Evolutionary conservation across 2,329 filamentous ascomycete genomes (phyloP).

Genomic region (Neopestalotiopsis rosae): DNA sequence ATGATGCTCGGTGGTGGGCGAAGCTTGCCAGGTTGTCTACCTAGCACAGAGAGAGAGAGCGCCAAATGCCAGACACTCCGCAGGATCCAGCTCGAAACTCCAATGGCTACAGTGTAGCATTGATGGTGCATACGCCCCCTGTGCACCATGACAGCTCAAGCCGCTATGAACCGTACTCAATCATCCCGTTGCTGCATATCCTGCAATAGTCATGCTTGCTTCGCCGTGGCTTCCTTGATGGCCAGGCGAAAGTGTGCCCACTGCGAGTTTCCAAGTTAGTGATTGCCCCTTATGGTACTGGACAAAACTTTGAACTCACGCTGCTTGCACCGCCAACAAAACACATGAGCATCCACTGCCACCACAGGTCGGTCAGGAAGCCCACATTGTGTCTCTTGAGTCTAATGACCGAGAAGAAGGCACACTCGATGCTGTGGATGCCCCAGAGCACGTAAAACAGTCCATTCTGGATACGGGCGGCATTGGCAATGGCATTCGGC

Average conservation of each 20-base stretch:
- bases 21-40: too few species aligned
- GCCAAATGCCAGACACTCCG: too few species aligned
- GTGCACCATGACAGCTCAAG: too few species aligned
- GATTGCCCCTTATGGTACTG: background rate
- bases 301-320: background rate
- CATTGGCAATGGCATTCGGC: background rate
- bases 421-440: conserved; percentile 8
- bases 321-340: conserved; percentile 10
- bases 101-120: too few species aligned
- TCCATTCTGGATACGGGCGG: conserved; percentile 1
- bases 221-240: background rate
- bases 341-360: conserved; percentile 14
- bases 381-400: conserved; percentile 11
- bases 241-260: background rate
- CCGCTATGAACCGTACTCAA: too few species aligned
- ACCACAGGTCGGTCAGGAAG: conserved; percentile 12
- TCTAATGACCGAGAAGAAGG: conserved; percentile 2
- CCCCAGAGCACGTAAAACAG: conserved; percentile 18
- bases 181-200: too few species aligned
- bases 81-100: too few species aligned
- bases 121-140: too few species aligned
- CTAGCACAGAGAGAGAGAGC: too few species aligned
- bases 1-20: too few species aligned
- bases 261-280: background rate
- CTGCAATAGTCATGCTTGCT: background rate